A percentile compares a stretch with the other conserved stretches of the same genome.
phyloP scores from a whole-genome alignment of 1,284 basidiomycete genomes.

The Rhodotorula sp. region DNA sequence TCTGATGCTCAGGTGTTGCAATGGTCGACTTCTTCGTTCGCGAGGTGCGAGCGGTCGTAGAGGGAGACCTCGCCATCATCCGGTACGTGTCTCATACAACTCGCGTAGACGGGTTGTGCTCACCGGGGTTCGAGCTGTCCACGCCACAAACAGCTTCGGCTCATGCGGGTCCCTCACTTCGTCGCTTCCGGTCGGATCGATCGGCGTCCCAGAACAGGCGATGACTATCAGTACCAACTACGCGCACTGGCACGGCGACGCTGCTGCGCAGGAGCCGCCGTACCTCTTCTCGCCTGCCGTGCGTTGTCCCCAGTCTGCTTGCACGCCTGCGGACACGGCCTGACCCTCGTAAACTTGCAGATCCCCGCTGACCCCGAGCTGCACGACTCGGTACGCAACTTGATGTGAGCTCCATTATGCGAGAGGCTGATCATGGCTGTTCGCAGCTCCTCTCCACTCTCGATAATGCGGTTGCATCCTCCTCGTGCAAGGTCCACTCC shows the following conservation, averaged over 20 bases:
- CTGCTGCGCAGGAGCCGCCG: conserved; percentile 51
- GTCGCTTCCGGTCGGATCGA: conserved; percentile 65
- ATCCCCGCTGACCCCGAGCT: conserved; percentile 63
- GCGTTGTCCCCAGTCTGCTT: neutral
- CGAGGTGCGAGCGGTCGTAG: conserved; percentile 73
- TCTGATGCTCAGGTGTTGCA: conserved; percentile 50
- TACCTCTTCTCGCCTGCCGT: conserved; percentile 65
- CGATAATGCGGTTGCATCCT: neutral
- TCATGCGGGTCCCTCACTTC: conserved; percentile 75
- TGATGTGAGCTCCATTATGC: too few relatives aligned
- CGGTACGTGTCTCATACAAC: conserved; percentile 56
- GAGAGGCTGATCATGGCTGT: too few relatives aligned
- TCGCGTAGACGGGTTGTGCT: neutral
- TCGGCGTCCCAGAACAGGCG: conserved; percentile 62
- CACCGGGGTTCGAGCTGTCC: conserved; percentile 12
- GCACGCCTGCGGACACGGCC: neutral
- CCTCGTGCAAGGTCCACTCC: conserved; percentile 1
- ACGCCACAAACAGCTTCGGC: conserved; percentile 60
- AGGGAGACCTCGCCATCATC: conserved; percentile 73
- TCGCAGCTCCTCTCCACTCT: conserved; percentile 17
- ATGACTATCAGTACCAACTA: conserved; percentile 71
- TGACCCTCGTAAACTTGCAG: neutral
- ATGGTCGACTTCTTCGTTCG: conserved; percentile 83
- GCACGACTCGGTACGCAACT: conserved; percentile 47
- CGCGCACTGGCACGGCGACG: conserved; percentile 66